Base-by-base conservation (phyloP, 2,329 filamentous ascomycete species). In the Cytospora schulzeri region DNA sequence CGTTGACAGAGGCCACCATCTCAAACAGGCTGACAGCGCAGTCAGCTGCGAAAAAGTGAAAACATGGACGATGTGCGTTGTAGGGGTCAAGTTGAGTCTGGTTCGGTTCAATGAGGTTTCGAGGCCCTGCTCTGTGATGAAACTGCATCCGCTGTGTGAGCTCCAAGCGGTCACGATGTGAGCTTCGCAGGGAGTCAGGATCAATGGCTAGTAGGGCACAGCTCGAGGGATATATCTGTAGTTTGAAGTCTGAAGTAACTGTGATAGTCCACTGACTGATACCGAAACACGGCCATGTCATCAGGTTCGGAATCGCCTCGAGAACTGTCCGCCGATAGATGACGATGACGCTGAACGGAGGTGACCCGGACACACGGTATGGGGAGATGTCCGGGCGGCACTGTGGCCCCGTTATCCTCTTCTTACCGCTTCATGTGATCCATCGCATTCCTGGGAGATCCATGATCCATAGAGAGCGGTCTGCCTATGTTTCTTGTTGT, bases 351-450 rank as follows among this genome's bases (percentile, higher is more conserved):
- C 41, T 22, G 41, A 48, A 48, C 45, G 45, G 60, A 50, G 55
- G 38, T 56, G 29, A 22, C 35, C 60, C 45, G 60, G 54, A 38
- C 33, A 14, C 60, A 51, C 60, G 60, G 38, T 56, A 38, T 19
- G 53, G 35, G 24, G 54, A 55, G 60, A 62, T 9, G 29, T 28
- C 53, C 54, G 28, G 53, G 48, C 22, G 56, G 56, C 31, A 51
- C 60, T 63, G 63, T 60, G 65, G 62, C 63, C 65, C 55, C 51
- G 50, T 31, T 53, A 26, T 45, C 58, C 56, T 35, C 15, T 35
- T 14, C 33, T 66, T 64, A 66, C 65, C 65, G 65, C 65, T 65
- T 59, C 62, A 24, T 48, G 22, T 50, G 57, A 56, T 52, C 53
- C 50, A 62, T 61, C 54, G 55, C 48, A 9, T 56, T 57, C 63